Evolutionary conservation across 2,329 filamentous ascomycete species (phyloP).

Genomic region (Colletotrichum graminicola): DNA sequence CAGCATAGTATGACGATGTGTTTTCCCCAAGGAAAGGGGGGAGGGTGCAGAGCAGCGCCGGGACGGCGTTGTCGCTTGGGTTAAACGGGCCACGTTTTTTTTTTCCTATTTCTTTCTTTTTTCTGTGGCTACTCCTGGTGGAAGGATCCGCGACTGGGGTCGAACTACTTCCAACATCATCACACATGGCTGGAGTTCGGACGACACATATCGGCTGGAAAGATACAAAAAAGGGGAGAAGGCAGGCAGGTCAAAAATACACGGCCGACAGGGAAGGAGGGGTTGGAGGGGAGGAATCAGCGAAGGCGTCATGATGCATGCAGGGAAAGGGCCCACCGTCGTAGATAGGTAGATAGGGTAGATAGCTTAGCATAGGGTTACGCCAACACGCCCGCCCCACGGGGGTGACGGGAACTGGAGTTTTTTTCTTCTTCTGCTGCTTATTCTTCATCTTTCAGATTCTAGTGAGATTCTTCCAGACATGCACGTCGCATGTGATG

Average conservation of each 20-base stretch:
- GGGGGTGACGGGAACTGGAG: conserved; percentile 23
- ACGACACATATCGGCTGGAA: background rate
- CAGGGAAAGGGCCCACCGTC: conserved; percentile 16
- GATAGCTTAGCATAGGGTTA: conserved; percentile 41
- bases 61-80: background rate
- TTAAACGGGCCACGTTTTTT: background rate
- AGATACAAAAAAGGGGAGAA: background rate
- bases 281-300: background rate
- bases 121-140: background rate
- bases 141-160: background rate
- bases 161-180: background rate
- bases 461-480: background rate
- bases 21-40: background rate
- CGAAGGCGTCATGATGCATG: conserved; percentile 36
- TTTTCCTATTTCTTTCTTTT: too few relatives aligned
- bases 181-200: background rate
- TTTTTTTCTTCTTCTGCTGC: too few relatives aligned
- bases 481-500: background rate
- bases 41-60: background rate
- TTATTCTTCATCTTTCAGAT: background rate
- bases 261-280: background rate
- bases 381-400: conserved; percentile 19
- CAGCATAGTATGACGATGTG: conserved; percentile 23
- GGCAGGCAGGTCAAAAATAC: background rate
- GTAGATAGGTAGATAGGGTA: conserved; percentile 36